Percentiles rank a stretch among this genome's conserved stretches.
These are phyloP conservation scores for Colletotrichum zoysiae DNA, from an alignment of 2,329 filamentous ascomycete species.

Conservation along the genomic window DNA sequence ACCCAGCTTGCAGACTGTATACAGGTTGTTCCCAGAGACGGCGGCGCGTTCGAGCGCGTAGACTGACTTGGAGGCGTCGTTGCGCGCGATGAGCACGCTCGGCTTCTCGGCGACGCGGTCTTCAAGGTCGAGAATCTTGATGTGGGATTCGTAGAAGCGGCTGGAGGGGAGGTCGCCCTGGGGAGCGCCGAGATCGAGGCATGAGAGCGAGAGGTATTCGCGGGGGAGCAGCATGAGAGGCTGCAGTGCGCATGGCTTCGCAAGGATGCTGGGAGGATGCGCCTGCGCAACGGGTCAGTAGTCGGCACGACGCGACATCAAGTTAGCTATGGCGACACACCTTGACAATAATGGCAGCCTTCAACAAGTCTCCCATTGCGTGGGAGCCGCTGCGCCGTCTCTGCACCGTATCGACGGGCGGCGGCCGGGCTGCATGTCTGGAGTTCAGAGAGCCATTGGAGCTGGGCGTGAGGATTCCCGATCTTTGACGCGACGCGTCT, in stretches of 20 bases:
- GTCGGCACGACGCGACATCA: background rate
- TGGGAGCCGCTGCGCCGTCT: slow-evolving; percentile 53
- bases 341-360: slow-evolving; percentile 65
- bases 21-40: slow-evolving; percentile 61
- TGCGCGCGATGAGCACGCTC: slow-evolving; percentile 71
- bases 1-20: slow-evolving; percentile 76
- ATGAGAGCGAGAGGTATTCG: slow-evolving; percentile 70
- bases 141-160: slow-evolving; percentile 70
- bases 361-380: slow-evolving; percentile 66
- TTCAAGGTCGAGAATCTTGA: slow-evolving; percentile 74
- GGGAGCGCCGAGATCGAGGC: slow-evolving; percentile 67
- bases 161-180: slow-evolving; percentile 64
- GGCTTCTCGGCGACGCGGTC: slow-evolving; percentile 67
- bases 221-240: slow-evolving; percentile 74
- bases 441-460: slow-evolving; percentile 55
- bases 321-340: slow-evolving; percentile 49
- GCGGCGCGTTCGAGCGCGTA: slow-evolving; percentile 77
- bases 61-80: slow-evolving; percentile 64
- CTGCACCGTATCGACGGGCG: slow-evolving; percentile 49
- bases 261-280: slow-evolving; percentile 65
- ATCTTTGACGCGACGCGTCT: slow-evolving; percentile 64
- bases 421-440: slow-evolving; percentile 46
- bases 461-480: slow-evolving; percentile 57
- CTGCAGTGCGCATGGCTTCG: slow-evolving; percentile 67
- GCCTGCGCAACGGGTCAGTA: slow-evolving; percentile 57